Evolutionary conservation across 306 rosid genomes (phyloP).

Genomic region (Malus sieversii): DNA sequence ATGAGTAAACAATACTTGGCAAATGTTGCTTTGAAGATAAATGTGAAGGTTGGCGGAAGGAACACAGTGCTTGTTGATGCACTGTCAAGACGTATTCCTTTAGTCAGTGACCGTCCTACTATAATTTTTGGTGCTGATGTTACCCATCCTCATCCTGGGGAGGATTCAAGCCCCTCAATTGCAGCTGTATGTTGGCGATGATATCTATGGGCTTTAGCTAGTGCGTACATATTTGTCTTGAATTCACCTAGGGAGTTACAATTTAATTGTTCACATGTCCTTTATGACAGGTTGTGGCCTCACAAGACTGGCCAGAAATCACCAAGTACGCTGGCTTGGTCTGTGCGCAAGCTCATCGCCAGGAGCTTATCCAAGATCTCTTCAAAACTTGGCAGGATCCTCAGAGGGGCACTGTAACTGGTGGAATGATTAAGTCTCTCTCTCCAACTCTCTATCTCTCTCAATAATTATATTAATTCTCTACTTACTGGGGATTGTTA

Average conservation of each 20-base stretch:
- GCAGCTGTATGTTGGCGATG: slow-evolving; percentile 65
- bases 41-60: slow-evolving; percentile 95
- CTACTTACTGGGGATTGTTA: background rate
- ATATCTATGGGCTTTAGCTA: background rate
- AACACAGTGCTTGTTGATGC: slow-evolving; percentile 98
- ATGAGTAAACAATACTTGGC: slow-evolving; percentile 95
- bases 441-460: background rate
- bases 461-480: background rate
- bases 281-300: slow-evolving; percentile 79
- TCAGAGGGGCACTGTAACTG: slow-evolving; percentile 63
- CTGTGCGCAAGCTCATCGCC: slow-evolving; percentile 95
- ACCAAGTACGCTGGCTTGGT: slow-evolving; percentile 96
- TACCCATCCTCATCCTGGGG: slow-evolving; percentile 99
- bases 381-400: slow-evolving; percentile 96
- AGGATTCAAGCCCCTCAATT: slow-evolving; percentile 93
- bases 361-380: slow-evolving; percentile 90
- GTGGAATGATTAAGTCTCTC: slow-evolving; percentile 88
- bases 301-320: slow-evolving; percentile 98
- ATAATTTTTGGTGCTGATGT: slow-evolving; percentile 99
- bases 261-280: background rate
- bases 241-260: background rate
- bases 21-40: slow-evolving; percentile 82
- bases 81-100: slow-evolving; percentile 72
- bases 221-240: background rate
- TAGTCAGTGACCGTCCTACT: slow-evolving; percentile 88